Evolutionary conservation across 2,329 filamentous ascomycete genomes (phyloP), one percentile per base, ranked within the genome.

Genomic region (Sporothrix inflata): DNA sequence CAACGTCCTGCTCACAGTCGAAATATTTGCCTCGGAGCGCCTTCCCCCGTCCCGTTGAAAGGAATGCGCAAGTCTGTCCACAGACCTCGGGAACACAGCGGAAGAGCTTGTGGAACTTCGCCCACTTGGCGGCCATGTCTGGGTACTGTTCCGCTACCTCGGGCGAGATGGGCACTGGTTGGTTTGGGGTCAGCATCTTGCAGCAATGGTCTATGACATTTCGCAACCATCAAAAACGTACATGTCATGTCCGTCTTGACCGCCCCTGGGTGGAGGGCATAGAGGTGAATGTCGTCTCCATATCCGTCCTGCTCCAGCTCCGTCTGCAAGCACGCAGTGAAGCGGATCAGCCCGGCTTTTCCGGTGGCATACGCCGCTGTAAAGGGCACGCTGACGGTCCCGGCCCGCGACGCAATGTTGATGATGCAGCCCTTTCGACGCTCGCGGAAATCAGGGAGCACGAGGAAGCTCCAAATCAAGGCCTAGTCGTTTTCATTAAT

Each of bases 1-100:
- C 51, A 57, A 57, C 27, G 51, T 57, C 51, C 51, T 57, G 51
- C 51, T 57, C 51, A 30, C 51, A 57, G 21, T 57, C 51, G 21
- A 57, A 57, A 30, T 57, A 57, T 30, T 57, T 57, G 14, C 51
- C 51, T 9, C 51, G 51, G 3, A 57, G 19, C 51, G 27, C 51
- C 12, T 57, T 57, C 14, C 51, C 51, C 4, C 19, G 51, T n/a
- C 51, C 51, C 51, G 51, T 57, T 2, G 51, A 57, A 4, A 57
- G 51, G 21, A 27, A 57, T 7, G 51, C 51, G 27, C 51, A 57
- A 30, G 51, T 57, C 51, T 57, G 51, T 14, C 51, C 51, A 11
- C 51, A 57, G 2, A 57, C 51, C 7, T 57, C 51, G 12, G 51
- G 51, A 6, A 57, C 51, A 19, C 51, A 57, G 4, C 51, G 51